Percentiles rank a stretch among this genome's conserved stretches.
phyloP scores from a whole-genome alignment of 352 stramenopile genomes.

The Peronospora farinosa region DNA sequence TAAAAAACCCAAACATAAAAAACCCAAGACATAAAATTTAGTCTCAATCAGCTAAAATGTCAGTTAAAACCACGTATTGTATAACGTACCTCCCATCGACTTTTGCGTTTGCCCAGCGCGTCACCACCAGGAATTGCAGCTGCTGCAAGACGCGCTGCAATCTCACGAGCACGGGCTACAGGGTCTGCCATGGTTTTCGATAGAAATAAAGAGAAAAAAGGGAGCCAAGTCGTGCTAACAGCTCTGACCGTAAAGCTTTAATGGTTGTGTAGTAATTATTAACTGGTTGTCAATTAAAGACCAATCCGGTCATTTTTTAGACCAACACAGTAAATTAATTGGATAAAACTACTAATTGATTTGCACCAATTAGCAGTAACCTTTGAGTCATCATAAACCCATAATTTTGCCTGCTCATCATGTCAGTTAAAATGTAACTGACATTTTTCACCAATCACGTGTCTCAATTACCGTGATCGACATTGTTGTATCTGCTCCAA shows the following conservation, averaged over 20 bases:
- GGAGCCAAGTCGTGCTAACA: background rate
- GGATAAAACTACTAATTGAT: no score
- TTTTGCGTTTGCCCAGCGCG: slow-evolving; percentile 77
- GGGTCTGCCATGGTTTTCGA: slow-evolving; percentile 46
- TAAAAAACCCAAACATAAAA: slow-evolving; percentile 7
- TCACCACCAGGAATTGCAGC: slow-evolving; percentile 60
- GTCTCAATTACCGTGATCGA: background rate
- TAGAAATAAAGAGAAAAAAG: slow-evolving; percentile 7
- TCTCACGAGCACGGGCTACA: slow-evolving; percentile 73
- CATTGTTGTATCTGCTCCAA: background rate
- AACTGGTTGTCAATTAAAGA: slow-evolving; percentile 27
- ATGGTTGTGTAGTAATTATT: slow-evolving; percentile 10
- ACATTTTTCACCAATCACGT: background rate
- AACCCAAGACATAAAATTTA: slow-evolving; percentile 4
- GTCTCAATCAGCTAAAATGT: slow-evolving; percentile 6
- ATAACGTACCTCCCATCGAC: slow-evolving; percentile 67
- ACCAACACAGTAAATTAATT: no score
- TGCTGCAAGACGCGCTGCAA: slow-evolving; percentile 70
- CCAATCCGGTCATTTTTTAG: slow-evolving; percentile 28
- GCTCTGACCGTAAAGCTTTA: background rate
- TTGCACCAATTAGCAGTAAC: no score
- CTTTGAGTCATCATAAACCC: no score
- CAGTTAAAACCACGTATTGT: slow-evolving; percentile 7
- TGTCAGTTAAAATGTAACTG: no score
- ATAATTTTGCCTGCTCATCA: no score